phyloP scores from a whole-genome alignment of 176 grass and related monocot species.

The Cenchrus americanus region DNA sequence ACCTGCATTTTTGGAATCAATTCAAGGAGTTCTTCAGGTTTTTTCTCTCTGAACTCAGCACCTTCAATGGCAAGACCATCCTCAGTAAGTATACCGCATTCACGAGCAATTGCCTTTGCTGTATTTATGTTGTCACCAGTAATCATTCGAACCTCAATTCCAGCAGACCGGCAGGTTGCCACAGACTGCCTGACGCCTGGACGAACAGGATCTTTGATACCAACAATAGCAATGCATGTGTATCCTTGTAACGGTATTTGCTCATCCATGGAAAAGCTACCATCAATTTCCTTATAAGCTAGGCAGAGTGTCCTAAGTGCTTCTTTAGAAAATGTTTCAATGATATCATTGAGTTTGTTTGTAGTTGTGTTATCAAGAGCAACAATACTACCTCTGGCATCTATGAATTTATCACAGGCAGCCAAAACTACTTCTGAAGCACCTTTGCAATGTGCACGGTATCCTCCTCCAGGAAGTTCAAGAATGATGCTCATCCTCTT shows the following conservation, averaged over 20 bases:
- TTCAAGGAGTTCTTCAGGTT: slow-evolving; percentile 64
- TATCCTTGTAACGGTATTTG: slow-evolving; percentile 58
- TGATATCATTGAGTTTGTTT: slow-evolving; percentile 41
- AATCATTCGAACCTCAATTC: slow-evolving; percentile 71
- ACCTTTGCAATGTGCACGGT: slow-evolving; percentile 66
- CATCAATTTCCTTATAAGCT: slow-evolving; percentile 58
- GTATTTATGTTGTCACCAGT: slow-evolving; percentile 84
- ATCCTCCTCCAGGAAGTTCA: slow-evolving; percentile 54
- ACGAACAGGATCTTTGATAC: slow-evolving; percentile 77
- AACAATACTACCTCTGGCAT: slow-evolving; percentile 47
- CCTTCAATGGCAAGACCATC: slow-evolving; percentile 72
- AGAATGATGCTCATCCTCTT: slow-evolving; percentile 67
- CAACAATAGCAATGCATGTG: slow-evolving; percentile 72
- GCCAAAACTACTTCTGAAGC: slow-evolving; percentile 74
- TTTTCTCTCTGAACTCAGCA: slow-evolving; percentile 68
- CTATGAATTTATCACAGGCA: slow-evolving; percentile 60
- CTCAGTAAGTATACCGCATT: slow-evolving; percentile 78
- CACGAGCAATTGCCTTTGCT: slow-evolving; percentile 73
- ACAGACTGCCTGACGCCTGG: slow-evolving; percentile 61
- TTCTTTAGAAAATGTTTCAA: slow-evolving; percentile 67
- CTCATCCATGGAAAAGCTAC: slow-evolving; percentile 39
- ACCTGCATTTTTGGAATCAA: slow-evolving; percentile 97
- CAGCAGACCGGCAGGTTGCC: slow-evolving; percentile 64
- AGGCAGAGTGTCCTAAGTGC: slow-evolving; percentile 71
- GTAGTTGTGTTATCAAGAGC: slow-evolving; percentile 47